These are phyloP conservation scores for Cryptosporidium felis DNA, from an alignment of 169 alveolate genomes.

Conservation along the genomic window DNA sequence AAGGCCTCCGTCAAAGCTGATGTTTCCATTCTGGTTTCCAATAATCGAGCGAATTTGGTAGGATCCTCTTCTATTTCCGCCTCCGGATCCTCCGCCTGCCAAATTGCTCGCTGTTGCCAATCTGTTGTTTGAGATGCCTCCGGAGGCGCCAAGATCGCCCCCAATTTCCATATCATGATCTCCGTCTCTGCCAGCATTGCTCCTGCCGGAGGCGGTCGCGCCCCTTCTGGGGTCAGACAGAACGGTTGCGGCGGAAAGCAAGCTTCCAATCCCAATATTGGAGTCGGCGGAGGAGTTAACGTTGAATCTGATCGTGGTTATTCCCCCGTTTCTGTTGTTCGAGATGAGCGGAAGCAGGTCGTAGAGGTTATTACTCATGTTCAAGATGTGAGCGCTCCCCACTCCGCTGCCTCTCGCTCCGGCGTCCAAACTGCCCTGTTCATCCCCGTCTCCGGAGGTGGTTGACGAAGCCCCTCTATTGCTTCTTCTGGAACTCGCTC, in stretches of 20 bases:
- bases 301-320: constrained; percentile 49
- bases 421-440: background rate
- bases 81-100: background rate
- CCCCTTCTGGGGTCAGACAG: constrained; percentile 58
- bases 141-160: background rate
- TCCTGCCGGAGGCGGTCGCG: background rate
- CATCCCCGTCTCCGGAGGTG: background rate
- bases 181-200: background rate
- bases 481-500: constrained; percentile 24
- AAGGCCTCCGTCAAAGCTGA: constrained; percentile 46
- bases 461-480: background rate
- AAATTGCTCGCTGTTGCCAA: background rate
- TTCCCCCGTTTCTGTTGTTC: constrained; percentile 46
- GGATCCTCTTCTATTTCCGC: constrained; percentile 6
- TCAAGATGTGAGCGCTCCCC: background rate
- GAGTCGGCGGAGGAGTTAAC: constrained; percentile 39
- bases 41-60: constrained; percentile 44
- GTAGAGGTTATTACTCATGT: constrained; percentile 1
- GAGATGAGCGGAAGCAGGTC: constrained; percentile 56
- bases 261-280: background rate
- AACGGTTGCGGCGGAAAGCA: constrained; percentile 35
- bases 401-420: background rate
- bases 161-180: background rate
- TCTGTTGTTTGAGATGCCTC: background rate
- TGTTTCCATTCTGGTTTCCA: constrained; percentile 36